Conservation (phyloP, 192 early-diverging fungal genomes). For the Chytriomyces sp. region DNA sequence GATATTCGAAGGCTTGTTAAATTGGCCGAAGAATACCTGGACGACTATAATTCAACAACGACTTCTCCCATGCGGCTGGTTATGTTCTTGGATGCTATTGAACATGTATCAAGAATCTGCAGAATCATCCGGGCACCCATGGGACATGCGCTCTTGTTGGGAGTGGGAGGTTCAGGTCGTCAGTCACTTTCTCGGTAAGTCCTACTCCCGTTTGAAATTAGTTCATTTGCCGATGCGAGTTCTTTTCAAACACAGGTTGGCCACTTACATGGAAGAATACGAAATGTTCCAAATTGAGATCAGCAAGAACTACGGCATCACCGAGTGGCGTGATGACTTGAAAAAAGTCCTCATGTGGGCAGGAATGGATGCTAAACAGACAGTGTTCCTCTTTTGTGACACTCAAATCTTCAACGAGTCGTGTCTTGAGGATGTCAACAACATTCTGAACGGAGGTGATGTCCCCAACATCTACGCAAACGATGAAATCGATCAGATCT, state of each 20-base stretch:
- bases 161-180: conserved; percentile 69
- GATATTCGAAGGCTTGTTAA: conserved; percentile 62
- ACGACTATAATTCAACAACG: conserved; percentile 66
- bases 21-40: conserved; percentile 64
- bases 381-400: conserved; percentile 66
- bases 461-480: conserved; percentile 68
- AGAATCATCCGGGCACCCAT: conserved; percentile 63
- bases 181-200: conserved; percentile 50
- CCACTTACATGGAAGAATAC: conserved; percentile 69
- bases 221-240: not conserved
- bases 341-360: conserved; percentile 63
- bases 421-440: conserved; percentile 68
- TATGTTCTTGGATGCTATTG: conserved; percentile 69
- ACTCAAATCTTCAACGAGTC: conserved; percentile 64
- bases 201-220: not conserved
- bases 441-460: conserved; percentile 67
- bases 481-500: conserved; percentile 63
- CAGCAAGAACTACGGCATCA: conserved; percentile 64
- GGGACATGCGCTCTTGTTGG: conserved; percentile 61
- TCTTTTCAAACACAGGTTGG: conserved; percentile 45
- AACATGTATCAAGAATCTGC: conserved; percentile 64
- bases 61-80: conserved; percentile 66
- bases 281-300: conserved; percentile 71
- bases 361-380: conserved; percentile 63
- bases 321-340: conserved; percentile 67